Percentiles rank a stretch among this genome's conserved stretches.
Evolutionary conservation across 495 filamentous ascomycete species (phyloP).

Genomic region (Chaetomium fimeti): DNA sequence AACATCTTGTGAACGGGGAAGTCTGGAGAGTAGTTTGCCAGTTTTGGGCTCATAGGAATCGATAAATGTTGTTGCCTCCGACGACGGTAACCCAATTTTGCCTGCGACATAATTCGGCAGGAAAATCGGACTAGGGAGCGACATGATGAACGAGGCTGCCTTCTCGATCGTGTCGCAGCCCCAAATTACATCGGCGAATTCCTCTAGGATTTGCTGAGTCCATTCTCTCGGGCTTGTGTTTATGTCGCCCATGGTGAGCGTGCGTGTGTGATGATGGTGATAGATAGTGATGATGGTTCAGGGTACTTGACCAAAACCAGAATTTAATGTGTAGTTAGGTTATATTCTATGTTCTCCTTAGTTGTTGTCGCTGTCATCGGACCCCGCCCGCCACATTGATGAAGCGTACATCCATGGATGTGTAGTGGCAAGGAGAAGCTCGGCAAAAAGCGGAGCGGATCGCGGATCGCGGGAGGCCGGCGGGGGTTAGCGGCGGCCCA

Average conservation of each 20-base stretch:
- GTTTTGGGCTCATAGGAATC: conserved; percentile 31
- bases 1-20: conserved; percentile 21
- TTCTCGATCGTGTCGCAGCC: conserved; percentile 25
- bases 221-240: not conserved
- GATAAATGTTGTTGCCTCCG: conserved; percentile 4
- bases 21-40: conserved; percentile 18
- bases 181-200: conserved; percentile 17
- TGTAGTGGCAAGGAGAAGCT: too few relatives aligned
- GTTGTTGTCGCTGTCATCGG: too few relatives aligned
- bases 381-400: too few relatives aligned
- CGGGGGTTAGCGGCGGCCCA: not conserved
- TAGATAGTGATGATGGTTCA: too few relatives aligned
- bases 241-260: not conserved
- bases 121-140: not conserved
- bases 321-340: too few relatives aligned
- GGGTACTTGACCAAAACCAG: too few relatives aligned
- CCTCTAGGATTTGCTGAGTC: not conserved
- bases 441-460: conserved; percentile 30
- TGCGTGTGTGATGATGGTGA: not conserved
- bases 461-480: conserved; percentile 19
- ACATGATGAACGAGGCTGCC: conserved; percentile 14
- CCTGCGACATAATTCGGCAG: conserved; percentile 26
- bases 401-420: too few relatives aligned
- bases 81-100: conserved; percentile 11
- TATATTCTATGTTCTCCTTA: too few relatives aligned